A percentile compares a stretch with the other conserved stretches of the same genome.
Conservation (phyloP, 1,284 basidiomycete genomes). For the Moesziomyces parantarcticus region DNA sequence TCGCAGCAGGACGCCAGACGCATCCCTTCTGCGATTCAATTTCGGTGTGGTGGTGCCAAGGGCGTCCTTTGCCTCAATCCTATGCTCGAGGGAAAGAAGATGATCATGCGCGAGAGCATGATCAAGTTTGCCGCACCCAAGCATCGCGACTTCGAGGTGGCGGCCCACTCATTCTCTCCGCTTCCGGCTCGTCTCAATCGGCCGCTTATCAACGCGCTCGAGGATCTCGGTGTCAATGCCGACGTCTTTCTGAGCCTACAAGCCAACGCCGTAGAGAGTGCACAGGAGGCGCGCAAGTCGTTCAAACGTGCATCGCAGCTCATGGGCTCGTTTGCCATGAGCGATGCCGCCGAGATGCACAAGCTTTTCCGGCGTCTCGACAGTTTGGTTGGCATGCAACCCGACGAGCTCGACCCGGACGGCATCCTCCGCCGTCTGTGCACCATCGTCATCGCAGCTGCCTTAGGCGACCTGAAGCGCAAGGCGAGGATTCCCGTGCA, state of each 20-base stretch:
- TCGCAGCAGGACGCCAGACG: slow-evolving; percentile 11
- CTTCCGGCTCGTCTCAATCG: slow-evolving; percentile 33
- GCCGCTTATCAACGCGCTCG: slow-evolving; percentile 40
- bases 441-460: slow-evolving; percentile 30
- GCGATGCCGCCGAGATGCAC: slow-evolving; percentile 26
- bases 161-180: slow-evolving; percentile 21
- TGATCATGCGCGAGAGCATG: slow-evolving; percentile 32
- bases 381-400: slow-evolving; percentile 10
- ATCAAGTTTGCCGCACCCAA: slow-evolving; percentile 33
- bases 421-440: slow-evolving; percentile 27
- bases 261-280: slow-evolving; percentile 21
- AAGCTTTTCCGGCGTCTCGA: slow-evolving; percentile 22
- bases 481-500: slow-evolving; percentile 32
- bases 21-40: slow-evolving; percentile 34
- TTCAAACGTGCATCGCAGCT: slow-evolving; percentile 28
- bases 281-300: slow-evolving; percentile 9
- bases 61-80: slow-evolving; percentile 39
- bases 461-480: slow-evolving; percentile 34
- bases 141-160: slow-evolving; percentile 33
- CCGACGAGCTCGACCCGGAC: slow-evolving; percentile 13
- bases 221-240: slow-evolving; percentile 20
- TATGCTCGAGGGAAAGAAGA: slow-evolving; percentile 10
- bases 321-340: slow-evolving; percentile 21
- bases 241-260: slow-evolving; percentile 21
- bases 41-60: slow-evolving; percentile 32